Evolutionary conservation across 192 early-diverging fungal genomes (phyloP), one percentile per base, ranked within the genome.

Genomic region (Backusella mclennaniae): DNA sequence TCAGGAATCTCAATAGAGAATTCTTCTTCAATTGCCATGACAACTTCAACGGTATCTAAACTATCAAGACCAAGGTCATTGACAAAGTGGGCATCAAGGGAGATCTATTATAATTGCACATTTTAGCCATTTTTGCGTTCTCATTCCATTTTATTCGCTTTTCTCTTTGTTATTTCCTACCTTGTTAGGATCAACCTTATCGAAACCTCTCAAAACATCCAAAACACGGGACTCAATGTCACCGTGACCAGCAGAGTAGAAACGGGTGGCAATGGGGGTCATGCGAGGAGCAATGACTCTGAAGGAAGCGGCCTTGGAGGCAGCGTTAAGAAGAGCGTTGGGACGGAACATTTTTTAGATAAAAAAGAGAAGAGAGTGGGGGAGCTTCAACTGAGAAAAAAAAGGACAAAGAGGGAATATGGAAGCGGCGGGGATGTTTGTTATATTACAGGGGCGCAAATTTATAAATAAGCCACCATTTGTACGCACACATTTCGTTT

Each of bases 1-100:
- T 99, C 98, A 69, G 95, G 92, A 80, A 99, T 93, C 86, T 99
- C 98, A 73, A 99, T 92, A 80, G 93, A 96, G 86, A 99, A 99
- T 85, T 99, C 98, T 82, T 99, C 98, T 86, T 99, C 98, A 76
- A 99, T 93, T 73, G 97, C 97, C 96, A 99, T 98, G 70, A 97
- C 96, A 69, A 99, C 95, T 87, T 99, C 98, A 31, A 99, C 96
- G 67, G 96, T 94, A 86, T 98, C 98, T 73, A 99, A 89, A 82
- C 92, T 94, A 85, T 99, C 98, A 68, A 99, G 86, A 17, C 95
- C 95, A 76, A 99, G 93, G 83, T 98, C 98, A 77, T 92, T 92
- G 84, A 90, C 86, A 84, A 99, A 99, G 82, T 93, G 90, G 17
- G 98, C 90, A 69, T 91, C 83, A 75, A 93, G 85, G 39, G 93